Evolutionary conservation across 31 red algal genomes (phyloP).

Genomic region (Odonthalia washingtoniensis): DNA sequence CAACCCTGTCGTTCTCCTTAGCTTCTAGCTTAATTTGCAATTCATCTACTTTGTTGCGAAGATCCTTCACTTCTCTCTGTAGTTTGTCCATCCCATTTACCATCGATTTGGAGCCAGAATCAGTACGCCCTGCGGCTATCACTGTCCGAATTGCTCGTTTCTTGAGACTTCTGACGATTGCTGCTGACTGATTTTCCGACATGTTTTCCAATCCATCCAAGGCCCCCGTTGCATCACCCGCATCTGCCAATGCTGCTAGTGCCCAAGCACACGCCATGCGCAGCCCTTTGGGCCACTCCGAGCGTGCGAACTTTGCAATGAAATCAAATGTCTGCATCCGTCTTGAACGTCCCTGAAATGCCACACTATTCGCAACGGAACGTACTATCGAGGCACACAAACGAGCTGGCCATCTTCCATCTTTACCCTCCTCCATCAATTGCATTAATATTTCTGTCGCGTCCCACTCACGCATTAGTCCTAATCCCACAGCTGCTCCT

Average conservation of each 20-base stretch:
- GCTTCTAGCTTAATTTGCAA: slow-evolving; percentile 35
- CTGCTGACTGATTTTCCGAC: slow-evolving; percentile 46
- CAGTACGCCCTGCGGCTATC: slow-evolving; percentile 22
- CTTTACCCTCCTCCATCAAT: slow-evolving; percentile 29
- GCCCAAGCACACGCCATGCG: slow-evolving; percentile 51
- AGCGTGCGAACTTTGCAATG: slow-evolving; percentile 45
- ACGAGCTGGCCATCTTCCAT: slow-evolving; percentile 37
- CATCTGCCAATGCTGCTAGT: slow-evolving; percentile 54
- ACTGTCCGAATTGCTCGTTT: slow-evolving; percentile 38
- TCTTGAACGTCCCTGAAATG: slow-evolving; percentile 36
- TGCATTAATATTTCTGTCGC: slow-evolving; percentile 62
- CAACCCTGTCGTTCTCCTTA: no score
- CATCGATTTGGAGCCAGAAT: slow-evolving; percentile 26
- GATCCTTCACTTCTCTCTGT: slow-evolving; percentile 48
- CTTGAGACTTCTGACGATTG: slow-evolving; percentile 37
- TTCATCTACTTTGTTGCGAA: slow-evolving; percentile 59
- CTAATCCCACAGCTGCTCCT: slow-evolving; percentile 52
- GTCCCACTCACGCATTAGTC: slow-evolving; percentile 66
- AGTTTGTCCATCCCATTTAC: slow-evolving; percentile 43
- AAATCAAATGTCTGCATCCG: slow-evolving; percentile 67
- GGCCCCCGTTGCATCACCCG: slow-evolving; percentile 43
- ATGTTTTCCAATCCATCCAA: slow-evolving; percentile 56
- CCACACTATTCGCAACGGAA: slow-evolving; percentile 47
- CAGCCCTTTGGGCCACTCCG: slow-evolving; percentile 30
- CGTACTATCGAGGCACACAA: slow-evolving; percentile 40